Conservation (phyloP, 1,284 basidiomycete genomes). For the Heliocybe sulcata region DNA sequence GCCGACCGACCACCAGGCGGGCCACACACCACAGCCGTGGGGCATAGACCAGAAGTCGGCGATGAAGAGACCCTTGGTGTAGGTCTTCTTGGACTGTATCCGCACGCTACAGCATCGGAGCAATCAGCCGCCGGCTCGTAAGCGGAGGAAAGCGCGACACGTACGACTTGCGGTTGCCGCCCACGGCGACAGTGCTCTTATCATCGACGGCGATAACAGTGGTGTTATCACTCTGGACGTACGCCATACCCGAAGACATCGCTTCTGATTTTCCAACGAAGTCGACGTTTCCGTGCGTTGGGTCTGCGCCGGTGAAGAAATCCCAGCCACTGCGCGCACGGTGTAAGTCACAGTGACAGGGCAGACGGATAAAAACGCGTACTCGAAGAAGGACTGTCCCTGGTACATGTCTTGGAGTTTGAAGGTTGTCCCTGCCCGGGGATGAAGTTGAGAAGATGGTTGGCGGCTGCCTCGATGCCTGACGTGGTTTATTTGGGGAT, state of each 20-base stretch:
- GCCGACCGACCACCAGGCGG: conserved; percentile 61
- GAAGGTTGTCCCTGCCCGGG: conserved; percentile 17
- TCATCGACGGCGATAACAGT: conserved; percentile 61
- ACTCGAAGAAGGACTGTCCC: conserved; percentile 30
- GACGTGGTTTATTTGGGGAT: background rate
- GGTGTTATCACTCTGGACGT: conserved; percentile 44
- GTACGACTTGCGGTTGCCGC: conserved; percentile 59
- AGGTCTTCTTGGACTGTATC: conserved; percentile 60
- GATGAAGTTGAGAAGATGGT: conserved; percentile 2
- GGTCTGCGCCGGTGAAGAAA: conserved; percentile 56
- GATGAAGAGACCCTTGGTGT: conserved; percentile 68
- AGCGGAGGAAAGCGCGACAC: conserved; percentile 15
- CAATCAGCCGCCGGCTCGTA: background rate
- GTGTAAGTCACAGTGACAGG: background rate
- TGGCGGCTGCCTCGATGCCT: conserved; percentile 3
- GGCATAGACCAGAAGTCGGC: conserved; percentile 76
- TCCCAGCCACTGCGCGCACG: conserved; percentile 43
- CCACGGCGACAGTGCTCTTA: conserved; percentile 37
- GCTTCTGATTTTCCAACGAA: conserved; percentile 44
- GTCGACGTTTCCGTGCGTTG: conserved; percentile 58
- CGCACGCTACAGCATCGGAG: conserved; percentile 43
- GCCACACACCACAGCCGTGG: conserved; percentile 77
- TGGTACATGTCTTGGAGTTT: conserved; percentile 29
- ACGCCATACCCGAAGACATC: conserved; percentile 43
- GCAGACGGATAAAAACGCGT: conserved; percentile 4